Evolutionary conservation across 805 yeast genomes (phyloP).

Genomic region (Starmerella cellae): DNA sequence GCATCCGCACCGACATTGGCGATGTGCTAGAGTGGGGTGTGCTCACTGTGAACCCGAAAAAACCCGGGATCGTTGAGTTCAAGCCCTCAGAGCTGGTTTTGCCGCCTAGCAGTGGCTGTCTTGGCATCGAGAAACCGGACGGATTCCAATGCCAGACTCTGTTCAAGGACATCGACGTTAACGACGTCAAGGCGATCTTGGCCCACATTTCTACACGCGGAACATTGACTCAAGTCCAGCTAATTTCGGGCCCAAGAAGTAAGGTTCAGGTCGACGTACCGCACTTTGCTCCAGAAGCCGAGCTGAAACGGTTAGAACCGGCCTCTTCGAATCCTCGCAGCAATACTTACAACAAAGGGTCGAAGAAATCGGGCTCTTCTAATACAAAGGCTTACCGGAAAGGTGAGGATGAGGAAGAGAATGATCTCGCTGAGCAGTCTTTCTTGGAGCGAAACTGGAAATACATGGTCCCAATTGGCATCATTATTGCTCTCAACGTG

Average conservation of each 20-base stretch:
- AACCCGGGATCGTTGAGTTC: not conserved
- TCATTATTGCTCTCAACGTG: slow-evolving; percentile 5
- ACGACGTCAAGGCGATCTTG: slow-evolving; percentile 1
- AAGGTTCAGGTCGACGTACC: slow-evolving; percentile 3
- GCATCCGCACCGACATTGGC: not conserved
- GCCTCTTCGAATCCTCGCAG: not conserved
- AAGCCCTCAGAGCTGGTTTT: not conserved
- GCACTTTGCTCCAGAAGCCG: slow-evolving; percentile 4
- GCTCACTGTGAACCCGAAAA: not conserved
- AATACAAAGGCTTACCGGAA: not conserved
- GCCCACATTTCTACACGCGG: slow-evolving; percentile 6
- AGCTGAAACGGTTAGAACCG: not conserved
- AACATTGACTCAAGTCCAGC: slow-evolving; percentile 6
- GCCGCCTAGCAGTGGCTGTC: slow-evolving; percentile 9
- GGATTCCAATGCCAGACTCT: slow-evolving; percentile 13
- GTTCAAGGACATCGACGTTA: not conserved
- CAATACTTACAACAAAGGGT: not conserved
- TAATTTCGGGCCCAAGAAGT: slow-evolving; percentile 19
- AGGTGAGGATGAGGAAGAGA: slow-evolving; percentile 26
- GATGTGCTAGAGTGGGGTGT: slow-evolving; percentile 1
- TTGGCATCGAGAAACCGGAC: slow-evolving; percentile 5
- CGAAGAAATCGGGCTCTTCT: not conserved
- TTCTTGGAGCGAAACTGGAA: slow-evolving; percentile 17
- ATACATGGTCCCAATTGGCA: slow-evolving; percentile 9
- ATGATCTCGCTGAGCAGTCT: slow-evolving; percentile 9